A percentile compares a stretch with the other conserved stretches of the same genome.
Conservation (phyloP, 257 asterid species). For the Capsicum pubescens region DNA sequence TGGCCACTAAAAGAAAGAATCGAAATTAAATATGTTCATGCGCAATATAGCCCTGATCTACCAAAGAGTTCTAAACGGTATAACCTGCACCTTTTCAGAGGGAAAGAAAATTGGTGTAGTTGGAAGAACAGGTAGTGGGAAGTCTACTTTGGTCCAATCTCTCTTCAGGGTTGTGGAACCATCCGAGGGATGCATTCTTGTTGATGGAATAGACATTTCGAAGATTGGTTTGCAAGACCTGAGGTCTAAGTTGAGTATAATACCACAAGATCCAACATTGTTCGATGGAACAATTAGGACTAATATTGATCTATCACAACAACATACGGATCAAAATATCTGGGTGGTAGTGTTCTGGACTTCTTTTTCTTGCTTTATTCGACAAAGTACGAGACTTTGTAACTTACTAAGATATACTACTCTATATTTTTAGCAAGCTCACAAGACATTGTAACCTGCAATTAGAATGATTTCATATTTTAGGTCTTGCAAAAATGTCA, state of each 20-base stretch:
- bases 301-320: constrained; percentile 72
- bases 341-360: constrained; percentile 62
- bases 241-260: constrained; percentile 71
- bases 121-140: constrained; percentile 92
- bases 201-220: constrained; percentile 70
- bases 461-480: constrained; percentile 14
- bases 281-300: constrained; percentile 81
- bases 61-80: constrained; percentile 73
- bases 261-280: constrained; percentile 87
- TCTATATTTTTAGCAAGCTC: neutral
- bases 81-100: constrained; percentile 68
- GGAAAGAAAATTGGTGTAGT: constrained; percentile 72
- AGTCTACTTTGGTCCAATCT: constrained; percentile 85
- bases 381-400: neutral
- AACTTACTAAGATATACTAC: neutral
- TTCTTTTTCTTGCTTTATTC: neutral
- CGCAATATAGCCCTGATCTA: constrained; percentile 68
- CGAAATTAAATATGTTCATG: constrained; percentile 63
- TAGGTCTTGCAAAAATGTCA: constrained; percentile 78
- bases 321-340: constrained; percentile 64
- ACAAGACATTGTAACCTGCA: neutral
- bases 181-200: constrained; percentile 59
- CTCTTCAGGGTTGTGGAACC: constrained; percentile 84
- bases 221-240: constrained; percentile 74
- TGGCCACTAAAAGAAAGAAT: constrained; percentile 80